phyloP scores from a whole-genome alignment of 2,329 filamentous ascomycete species.

The Hypoxylon sp. region DNA sequence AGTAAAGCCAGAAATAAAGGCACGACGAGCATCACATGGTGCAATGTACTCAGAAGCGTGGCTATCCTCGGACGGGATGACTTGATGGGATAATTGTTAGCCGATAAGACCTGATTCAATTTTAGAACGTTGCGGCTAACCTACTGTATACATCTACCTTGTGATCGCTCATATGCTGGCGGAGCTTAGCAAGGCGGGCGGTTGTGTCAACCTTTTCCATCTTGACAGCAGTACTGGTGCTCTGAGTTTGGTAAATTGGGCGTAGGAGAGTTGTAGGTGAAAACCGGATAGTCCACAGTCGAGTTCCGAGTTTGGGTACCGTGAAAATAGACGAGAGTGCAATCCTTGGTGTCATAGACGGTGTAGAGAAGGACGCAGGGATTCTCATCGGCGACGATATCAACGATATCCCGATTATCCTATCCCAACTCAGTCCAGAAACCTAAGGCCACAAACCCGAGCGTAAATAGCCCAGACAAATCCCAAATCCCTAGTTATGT shows the following conservation, averaged over 20 bases:
- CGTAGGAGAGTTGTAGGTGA: conserved; percentile 20
- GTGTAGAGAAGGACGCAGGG: conserved; percentile 34
- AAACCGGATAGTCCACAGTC: conserved; percentile 26
- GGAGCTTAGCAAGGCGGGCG: conserved; percentile 80
- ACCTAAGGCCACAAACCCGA: conserved; percentile 5
- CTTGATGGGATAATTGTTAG: conserved; percentile 64
- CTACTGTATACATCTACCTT: conserved; percentile 94
- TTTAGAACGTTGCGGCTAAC: conserved; percentile 51
- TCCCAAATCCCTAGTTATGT: conserved; percentile 4
- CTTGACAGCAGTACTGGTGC: conserved; percentile 52
- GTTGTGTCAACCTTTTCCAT: conserved; percentile 88
- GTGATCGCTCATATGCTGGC: conserved; percentile 88
- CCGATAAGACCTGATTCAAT: conserved; percentile 22
- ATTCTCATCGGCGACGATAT: conserved; percentile 44
- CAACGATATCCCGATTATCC: conserved; percentile 4
- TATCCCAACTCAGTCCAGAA: conserved; percentile 7
- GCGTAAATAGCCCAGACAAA: conserved; percentile 5
- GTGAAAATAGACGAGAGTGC: conserved; percentile 19
- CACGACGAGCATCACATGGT: conserved; percentile 91
- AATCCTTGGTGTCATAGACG: conserved; percentile 41
- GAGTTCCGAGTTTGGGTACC: conserved; percentile 23
- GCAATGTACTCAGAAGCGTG: conserved; percentile 99
- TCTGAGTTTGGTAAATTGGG: conserved; percentile 42
- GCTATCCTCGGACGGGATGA: conserved; percentile 96
- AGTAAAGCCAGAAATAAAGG: conserved; percentile 93